Base-by-base conservation (phyloP, 768 basidiomycete species). In the Rhodotorula diobovata region DNA sequence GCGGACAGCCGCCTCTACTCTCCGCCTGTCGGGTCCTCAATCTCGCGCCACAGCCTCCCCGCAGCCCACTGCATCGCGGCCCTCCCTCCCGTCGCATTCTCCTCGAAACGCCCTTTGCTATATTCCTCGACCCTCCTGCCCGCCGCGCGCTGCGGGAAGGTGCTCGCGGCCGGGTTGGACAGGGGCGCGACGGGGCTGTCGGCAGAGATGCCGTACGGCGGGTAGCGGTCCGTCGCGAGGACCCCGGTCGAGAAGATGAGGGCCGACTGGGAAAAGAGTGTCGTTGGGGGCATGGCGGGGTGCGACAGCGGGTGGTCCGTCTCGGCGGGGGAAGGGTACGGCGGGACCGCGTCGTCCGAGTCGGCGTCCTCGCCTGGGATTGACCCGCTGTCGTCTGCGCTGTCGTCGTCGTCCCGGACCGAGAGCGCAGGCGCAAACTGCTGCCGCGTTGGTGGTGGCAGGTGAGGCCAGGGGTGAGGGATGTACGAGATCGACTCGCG, bases 211-310 rank as follows among this genome's bases (percentile, higher is more conserved):
- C 66, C 68, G 56, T 41, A 4, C 4, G 74, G 74, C 12, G 74
- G 74, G 68, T 70, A 75, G 2, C 61, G 48, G 1, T 10, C 23
- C 6, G 71, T 39, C 8, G 74, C 74, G 50, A 75, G 51, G 53
- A 68, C n/a, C 16, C 74, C 74, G 39, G 56, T 54, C 28, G 68
- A 61, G 50, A 72, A 75, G 68, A 75, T 72, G 43, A 72, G 61
- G n/a, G 74, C 74, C 14, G 74, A 71, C 50, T 75, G 74, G 21
- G 68, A 64, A 62, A 75, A 75, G 57, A 75, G 71, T 2, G 74
- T 75, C 10, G 67, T 56, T 0, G 70, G 50, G 5, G 74, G 70
- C 61, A 75, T 61, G 14, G 74, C 46, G 12, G 74, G 68, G 60
- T 72, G 74, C 25, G 70, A 63, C 30, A 72, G 60, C 12, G 70